These are phyloP conservation scores for Scortechinia acanthostroma DNA, from an alignment of 2,329 filamentous ascomycete genomes.

Conservation along the genomic window DNA sequence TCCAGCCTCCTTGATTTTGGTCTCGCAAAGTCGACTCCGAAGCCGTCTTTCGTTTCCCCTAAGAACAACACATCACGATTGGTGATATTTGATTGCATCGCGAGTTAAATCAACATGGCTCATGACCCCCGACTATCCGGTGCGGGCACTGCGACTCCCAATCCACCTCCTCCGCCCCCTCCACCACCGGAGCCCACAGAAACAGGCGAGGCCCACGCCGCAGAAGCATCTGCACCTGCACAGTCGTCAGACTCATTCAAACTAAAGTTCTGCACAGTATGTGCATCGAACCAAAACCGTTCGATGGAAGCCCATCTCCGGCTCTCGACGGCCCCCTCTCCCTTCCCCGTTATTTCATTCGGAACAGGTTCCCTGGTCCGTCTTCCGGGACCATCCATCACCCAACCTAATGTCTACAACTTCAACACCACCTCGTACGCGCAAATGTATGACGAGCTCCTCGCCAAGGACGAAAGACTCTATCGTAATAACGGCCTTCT, in stretches of 20 bases:
- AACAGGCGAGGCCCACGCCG: background rate
- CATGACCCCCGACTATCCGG: background rate
- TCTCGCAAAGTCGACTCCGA: too few relatives aligned
- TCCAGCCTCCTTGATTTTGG: background rate
- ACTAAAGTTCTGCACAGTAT: constrained; percentile 1
- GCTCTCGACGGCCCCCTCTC: constrained; percentile 60
- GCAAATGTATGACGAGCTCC: constrained; percentile 86
- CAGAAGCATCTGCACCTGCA: background rate
- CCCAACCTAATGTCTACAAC: constrained; percentile 91
- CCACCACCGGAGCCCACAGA: background rate
- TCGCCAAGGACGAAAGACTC: constrained; percentile 75
- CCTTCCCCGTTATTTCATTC: constrained; percentile 95
- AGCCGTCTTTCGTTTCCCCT: too few relatives aligned
- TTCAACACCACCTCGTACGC: constrained; percentile 97
- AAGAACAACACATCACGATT: too few relatives aligned
- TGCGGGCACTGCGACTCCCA: background rate
- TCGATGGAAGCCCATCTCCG: constrained; percentile 99
- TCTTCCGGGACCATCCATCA: constrained; percentile 82
- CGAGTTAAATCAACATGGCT: constrained; percentile 1
- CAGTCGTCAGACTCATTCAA: background rate
- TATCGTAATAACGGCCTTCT: constrained; percentile 89
- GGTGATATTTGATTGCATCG: too few relatives aligned
- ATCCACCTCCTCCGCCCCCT: background rate
- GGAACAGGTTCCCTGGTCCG: constrained; percentile 92
- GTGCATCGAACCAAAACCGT: background rate